phyloP scores from a whole-genome alignment of 2,329 filamentous ascomycete species.

The Botryotinia convoluta region DNA sequence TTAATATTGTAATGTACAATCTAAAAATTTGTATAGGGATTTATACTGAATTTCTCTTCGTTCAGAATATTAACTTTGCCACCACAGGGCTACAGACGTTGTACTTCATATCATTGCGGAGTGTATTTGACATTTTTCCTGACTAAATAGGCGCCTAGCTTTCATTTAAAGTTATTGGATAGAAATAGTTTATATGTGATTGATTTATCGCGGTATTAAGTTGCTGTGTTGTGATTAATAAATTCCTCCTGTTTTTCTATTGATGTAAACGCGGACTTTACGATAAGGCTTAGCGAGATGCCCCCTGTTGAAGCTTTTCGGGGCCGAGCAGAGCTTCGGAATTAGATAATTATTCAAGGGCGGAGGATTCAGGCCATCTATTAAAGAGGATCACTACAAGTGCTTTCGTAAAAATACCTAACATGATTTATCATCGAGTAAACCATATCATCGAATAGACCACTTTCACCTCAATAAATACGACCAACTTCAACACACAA shows the following conservation, averaged over 20 bases:
- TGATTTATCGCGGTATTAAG: not conserved
- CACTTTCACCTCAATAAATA: too few species aligned
- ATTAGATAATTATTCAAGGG: not conserved
- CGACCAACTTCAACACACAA: too few species aligned
- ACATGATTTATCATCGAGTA: too few species aligned
- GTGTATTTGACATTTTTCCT: not conserved
- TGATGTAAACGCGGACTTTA: not conserved
- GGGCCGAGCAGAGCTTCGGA: not conserved
- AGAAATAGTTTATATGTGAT: fast-evolving
- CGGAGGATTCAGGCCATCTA: not conserved
- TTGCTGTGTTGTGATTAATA: not conserved
- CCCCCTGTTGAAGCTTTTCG: not conserved
- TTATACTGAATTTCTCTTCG: too few species aligned
- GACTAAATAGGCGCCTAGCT: not conserved
- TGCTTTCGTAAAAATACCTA: not conserved
- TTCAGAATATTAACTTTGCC: too few species aligned
- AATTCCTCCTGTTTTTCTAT: not conserved
- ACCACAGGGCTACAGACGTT: too few species aligned
- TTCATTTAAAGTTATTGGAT: not conserved
- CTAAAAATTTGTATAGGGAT: too few species aligned
- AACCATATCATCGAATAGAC: too few species aligned
- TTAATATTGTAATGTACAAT: too few species aligned
- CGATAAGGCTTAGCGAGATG: not conserved
- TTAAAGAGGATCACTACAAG: not conserved
- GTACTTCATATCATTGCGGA: not conserved